Conservation (phyloP, 768 basidiomycete species). For the Leccinellum albellum region DNA sequence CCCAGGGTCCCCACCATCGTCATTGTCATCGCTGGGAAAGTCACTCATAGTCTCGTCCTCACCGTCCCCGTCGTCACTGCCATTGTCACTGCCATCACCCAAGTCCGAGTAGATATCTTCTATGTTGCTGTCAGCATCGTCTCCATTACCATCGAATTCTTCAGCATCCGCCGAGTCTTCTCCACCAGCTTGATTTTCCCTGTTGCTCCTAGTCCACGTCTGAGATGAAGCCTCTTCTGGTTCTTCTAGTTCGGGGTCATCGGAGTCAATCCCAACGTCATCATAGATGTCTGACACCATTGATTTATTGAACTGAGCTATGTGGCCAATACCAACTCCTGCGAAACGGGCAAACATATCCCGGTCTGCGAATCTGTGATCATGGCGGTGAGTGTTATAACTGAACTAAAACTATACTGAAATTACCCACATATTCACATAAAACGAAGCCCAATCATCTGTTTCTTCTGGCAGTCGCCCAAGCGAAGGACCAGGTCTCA, state of each 20-base stretch:
- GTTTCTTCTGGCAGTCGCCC: background rate
- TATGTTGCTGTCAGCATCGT: too few relatives aligned
- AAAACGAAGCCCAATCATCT: background rate
- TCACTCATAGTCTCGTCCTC: too few relatives aligned
- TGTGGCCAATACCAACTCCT: background rate
- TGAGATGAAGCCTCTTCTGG: background rate
- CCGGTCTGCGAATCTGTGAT: background rate
- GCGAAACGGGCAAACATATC: background rate
- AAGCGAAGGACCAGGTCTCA: background rate
- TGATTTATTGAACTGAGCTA: background rate
- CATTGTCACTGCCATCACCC: too few relatives aligned
- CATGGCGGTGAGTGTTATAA: background rate
- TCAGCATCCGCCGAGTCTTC: too few relatives aligned
- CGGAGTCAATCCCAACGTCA: background rate
- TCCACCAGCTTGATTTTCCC: too few relatives aligned
- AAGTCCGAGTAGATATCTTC: too few relatives aligned
- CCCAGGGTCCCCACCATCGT: too few relatives aligned
- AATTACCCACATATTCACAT: background rate
- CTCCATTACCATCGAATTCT: too few relatives aligned
- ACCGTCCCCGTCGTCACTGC: too few relatives aligned
- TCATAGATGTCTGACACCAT: background rate
- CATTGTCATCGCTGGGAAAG: too few relatives aligned
- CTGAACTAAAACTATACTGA: background rate
- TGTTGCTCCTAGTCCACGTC: background rate
- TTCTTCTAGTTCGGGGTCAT: background rate